Conservation (phyloP, 768 basidiomycete genomes). For the Baorangia bicolor region DNA sequence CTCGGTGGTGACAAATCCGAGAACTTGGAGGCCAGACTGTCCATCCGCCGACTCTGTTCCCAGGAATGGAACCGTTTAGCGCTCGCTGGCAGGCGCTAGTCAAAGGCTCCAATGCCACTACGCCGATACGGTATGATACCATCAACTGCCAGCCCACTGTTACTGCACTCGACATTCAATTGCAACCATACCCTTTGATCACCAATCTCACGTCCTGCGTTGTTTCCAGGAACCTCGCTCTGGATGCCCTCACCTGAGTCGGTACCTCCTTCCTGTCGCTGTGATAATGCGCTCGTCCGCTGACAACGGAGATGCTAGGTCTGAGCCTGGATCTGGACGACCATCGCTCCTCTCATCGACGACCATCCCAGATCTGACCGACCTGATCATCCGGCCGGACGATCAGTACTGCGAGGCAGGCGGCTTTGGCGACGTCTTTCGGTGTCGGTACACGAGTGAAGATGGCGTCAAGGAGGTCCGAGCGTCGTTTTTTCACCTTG, state of each 20-base stretch:
- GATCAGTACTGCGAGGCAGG: conserved; percentile 1
- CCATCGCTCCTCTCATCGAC: background rate
- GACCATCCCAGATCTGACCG: background rate
- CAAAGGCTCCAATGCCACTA: too few species aligned
- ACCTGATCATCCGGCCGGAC: background rate
- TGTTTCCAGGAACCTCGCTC: background rate
- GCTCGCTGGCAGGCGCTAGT: too few species aligned
- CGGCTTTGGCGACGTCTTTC: conserved; percentile 5
- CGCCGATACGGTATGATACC: too few species aligned
- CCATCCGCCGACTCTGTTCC: too few species aligned
- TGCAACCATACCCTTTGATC: too few species aligned
- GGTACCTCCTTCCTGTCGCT: too few species aligned
- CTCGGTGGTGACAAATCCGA: too few species aligned
- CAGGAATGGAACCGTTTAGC: too few species aligned
- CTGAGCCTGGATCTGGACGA: background rate
- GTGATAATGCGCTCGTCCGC: background rate
- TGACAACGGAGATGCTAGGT: background rate
- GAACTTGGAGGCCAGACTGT: too few species aligned
- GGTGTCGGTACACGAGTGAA: background rate
- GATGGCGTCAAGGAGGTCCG: conserved; percentile 1
- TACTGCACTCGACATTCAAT: too few species aligned
- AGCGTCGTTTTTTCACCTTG: background rate
- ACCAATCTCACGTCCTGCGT: too few species aligned
- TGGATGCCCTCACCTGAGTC: background rate
- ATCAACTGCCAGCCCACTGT: too few species aligned